phyloP scores from a whole-genome alignment of 2,329 filamentous ascomycete genomes.

The Hypoxylon sp. region DNA sequence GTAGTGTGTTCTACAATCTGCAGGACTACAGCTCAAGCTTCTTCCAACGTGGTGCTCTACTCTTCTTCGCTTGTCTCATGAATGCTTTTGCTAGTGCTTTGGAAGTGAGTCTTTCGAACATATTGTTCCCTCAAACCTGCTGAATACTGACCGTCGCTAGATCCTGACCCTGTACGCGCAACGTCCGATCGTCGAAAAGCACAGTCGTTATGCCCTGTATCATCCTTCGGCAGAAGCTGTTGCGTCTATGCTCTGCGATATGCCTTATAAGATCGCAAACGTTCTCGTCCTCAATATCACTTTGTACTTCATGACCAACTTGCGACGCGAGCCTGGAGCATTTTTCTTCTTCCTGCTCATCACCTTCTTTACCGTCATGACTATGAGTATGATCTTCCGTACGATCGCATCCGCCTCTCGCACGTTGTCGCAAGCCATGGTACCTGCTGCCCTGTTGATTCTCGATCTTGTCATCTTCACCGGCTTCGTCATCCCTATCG shows the following conservation, averaged over 20 bases:
- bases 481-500: constrained; percentile 75
- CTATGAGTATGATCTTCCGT: constrained; percentile 90
- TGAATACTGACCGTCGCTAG: constrained; percentile 54
- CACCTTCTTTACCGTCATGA: constrained; percentile 78
- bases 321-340: constrained; percentile 78
- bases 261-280: constrained; percentile 87
- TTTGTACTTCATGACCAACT: constrained; percentile 89
- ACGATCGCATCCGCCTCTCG: constrained; percentile 83
- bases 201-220: constrained; percentile 87
- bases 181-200: constrained; percentile 93
- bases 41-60: constrained; percentile 81
- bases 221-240: constrained; percentile 92
- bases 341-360: constrained; percentile 92
- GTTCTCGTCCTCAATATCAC: constrained; percentile 82
- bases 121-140: constrained; percentile 1
- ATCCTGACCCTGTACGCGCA: constrained; percentile 90
- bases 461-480: constrained; percentile 78
- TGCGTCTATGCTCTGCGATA: constrained; percentile 86
- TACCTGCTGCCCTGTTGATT: constrained; percentile 73
- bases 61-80: constrained; percentile 91
- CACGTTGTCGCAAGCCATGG: constrained; percentile 75
- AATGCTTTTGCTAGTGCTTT: constrained; percentile 87
- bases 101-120: constrained; percentile 67
- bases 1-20: constrained; percentile 86
- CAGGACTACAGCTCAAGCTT: constrained; percentile 76